Conservation (phyloP, 2,329 filamentous ascomycete species). For the Cryoendolithus antarcticus region DNA sequence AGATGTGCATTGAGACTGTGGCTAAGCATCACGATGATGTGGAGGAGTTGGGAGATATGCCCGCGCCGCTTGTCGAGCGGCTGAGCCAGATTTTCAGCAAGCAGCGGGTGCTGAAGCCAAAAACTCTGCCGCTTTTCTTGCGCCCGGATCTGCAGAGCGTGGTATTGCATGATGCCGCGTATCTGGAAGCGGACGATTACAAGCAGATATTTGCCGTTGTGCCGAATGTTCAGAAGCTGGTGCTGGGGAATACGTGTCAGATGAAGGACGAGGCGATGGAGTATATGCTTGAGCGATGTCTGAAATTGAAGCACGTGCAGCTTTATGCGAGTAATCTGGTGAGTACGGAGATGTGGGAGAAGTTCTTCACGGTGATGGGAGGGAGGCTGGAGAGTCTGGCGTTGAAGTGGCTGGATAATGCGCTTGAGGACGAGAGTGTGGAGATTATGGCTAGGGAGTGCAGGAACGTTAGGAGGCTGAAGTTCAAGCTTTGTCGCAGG, state of each 20-base stretch:
- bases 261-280: constrained; percentile 77
- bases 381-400: constrained; percentile 54
- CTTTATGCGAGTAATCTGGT: constrained; percentile 78
- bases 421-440: constrained; percentile 63
- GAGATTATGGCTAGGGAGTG: constrained; percentile 50
- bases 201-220: constrained; percentile 67
- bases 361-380: constrained; percentile 56
- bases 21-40: constrained; percentile 51
- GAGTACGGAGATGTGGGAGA: constrained; percentile 61
- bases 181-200: constrained; percentile 63
- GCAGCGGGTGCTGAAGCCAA: constrained; percentile 44
- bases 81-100: constrained; percentile 54
- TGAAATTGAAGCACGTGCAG: constrained; percentile 58
- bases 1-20: constrained; percentile 52
- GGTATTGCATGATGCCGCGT: constrained; percentile 50
- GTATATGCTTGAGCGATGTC: constrained; percentile 63
- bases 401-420: constrained; percentile 71
- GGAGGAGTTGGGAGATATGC: constrained; percentile 53
- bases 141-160: constrained; percentile 43
- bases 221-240: constrained; percentile 55
- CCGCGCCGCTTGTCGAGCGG: constrained; percentile 42
- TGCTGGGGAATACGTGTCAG: constrained; percentile 75
- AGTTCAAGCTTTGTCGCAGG: constrained; percentile 68
- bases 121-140: constrained; percentile 38
- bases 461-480: constrained; percentile 59